Evolutionary conservation across 257 asterid species (phyloP).

Genomic region (Solanum stenotomum): DNA sequence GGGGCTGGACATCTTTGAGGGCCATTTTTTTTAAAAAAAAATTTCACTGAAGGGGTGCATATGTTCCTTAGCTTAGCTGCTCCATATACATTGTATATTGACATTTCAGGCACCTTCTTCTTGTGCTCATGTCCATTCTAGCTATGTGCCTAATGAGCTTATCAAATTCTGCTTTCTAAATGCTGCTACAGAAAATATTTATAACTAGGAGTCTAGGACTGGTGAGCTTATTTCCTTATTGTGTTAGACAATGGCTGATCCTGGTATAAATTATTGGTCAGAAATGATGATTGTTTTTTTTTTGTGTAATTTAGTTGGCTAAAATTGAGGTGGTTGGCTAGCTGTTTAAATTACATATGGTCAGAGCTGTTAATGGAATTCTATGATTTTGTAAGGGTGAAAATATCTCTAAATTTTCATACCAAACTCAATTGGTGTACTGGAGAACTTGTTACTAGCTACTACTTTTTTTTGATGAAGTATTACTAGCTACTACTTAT

Average conservation of each 20-base stretch:
- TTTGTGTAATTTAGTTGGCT: background rate
- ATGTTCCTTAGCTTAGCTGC: conserved; percentile 47
- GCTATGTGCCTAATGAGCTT: background rate
- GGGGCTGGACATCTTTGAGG: conserved; percentile 59
- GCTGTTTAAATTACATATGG: background rate
- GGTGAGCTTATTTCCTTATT: background rate
- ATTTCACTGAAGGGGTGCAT: conserved; percentile 48
- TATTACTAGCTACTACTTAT: background rate
- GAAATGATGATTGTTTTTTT: background rate
- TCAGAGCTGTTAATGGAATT: background rate
- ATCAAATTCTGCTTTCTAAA: background rate
- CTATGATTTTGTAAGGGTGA: background rate
- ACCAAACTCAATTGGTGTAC: background rate
- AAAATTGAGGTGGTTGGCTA: background rate
- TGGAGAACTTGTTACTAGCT: background rate
- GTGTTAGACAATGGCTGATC: background rate
- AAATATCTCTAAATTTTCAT: background rate
- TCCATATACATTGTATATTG: conserved; percentile 21
- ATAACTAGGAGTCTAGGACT: background rate
- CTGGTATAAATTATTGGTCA: background rate
- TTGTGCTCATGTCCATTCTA: background rate
- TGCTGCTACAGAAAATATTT: background rate
- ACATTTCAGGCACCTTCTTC: conserved; percentile 16
- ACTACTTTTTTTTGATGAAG: background rate
- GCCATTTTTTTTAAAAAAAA: conserved; percentile 15